Conservation (phyloP, 805 yeast species). For the Ogataea pini region DNA sequence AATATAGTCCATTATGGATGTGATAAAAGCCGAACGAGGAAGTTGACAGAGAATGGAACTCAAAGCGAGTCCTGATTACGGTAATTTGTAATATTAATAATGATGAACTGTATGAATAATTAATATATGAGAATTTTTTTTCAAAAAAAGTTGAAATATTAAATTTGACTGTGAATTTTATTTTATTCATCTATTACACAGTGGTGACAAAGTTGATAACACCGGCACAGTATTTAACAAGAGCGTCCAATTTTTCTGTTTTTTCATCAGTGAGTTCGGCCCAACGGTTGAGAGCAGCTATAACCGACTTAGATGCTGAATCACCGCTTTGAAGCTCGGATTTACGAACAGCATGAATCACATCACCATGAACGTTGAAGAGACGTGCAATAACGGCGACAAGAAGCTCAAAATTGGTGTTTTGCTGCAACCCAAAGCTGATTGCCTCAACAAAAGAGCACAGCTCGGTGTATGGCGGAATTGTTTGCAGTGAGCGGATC, state of each 20-base stretch:
- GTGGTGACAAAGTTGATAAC: slow-evolving; percentile 62
- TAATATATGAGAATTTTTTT: no score
- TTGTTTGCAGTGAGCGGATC: slow-evolving; percentile 70
- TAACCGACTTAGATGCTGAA: slow-evolving; percentile 32
- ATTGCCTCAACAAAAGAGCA: slow-evolving; percentile 67
- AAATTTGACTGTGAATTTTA: background rate
- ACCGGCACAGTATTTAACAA: slow-evolving; percentile 80
- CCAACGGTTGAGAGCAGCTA: slow-evolving; percentile 47
- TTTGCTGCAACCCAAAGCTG: slow-evolving; percentile 53
- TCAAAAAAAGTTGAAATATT: background rate
- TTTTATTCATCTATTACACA: slow-evolving; percentile 18
- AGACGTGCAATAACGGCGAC: slow-evolving; percentile 80
- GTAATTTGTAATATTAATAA: background rate
- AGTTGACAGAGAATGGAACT: background rate
- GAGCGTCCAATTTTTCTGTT: slow-evolving; percentile 57
- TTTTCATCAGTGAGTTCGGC: slow-evolving; percentile 38
- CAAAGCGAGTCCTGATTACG: no score
- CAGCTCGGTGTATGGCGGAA: slow-evolving; percentile 69
- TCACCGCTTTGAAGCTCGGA: slow-evolving; percentile 9
- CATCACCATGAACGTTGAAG: slow-evolving; percentile 80
- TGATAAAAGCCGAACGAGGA: slow-evolving; percentile 19
- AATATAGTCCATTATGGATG: slow-evolving; percentile 62
- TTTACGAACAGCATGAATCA: slow-evolving; percentile 41
- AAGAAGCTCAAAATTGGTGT: slow-evolving; percentile 69
- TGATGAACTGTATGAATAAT: background rate